Evolutionary conservation across 2,329 filamentous ascomycete genomes (phyloP).

Genomic region (Aspergillus sp.): DNA sequence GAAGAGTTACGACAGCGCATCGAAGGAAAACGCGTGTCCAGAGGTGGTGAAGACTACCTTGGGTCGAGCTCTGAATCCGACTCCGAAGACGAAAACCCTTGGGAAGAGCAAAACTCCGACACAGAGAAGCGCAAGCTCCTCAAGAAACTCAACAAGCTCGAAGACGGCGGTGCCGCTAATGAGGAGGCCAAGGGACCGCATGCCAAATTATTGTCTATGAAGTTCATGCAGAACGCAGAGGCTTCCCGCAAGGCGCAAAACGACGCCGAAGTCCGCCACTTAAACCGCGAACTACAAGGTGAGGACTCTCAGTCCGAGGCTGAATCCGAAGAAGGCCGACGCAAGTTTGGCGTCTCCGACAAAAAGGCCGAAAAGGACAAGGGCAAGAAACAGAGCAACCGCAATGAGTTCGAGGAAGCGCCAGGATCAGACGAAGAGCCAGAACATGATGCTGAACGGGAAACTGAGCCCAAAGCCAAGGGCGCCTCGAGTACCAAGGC

Average conservation of each 20-base stretch:
- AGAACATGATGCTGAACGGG: constrained; percentile 28
- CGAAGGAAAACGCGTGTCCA: constrained; percentile 67
- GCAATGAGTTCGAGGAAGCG: constrained; percentile 63
- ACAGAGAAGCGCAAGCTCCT: constrained; percentile 36
- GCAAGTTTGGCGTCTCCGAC: constrained; percentile 40
- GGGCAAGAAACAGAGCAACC: constrained; percentile 30
- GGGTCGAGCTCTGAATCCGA: constrained; percentile 58
- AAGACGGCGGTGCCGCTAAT: constrained; percentile 48
- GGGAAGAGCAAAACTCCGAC: constrained; percentile 54
- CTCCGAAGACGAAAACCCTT: constrained; percentile 59
- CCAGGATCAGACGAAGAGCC: constrained; percentile 49
- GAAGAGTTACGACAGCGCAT: constrained; percentile 79
- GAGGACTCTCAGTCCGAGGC: constrained; percentile 58
- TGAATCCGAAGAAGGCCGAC: constrained; percentile 64
- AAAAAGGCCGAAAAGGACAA: constrained; percentile 27
- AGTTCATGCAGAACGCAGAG: constrained; percentile 92
- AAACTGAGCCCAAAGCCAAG: constrained; percentile 33
- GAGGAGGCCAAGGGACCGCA: constrained; percentile 47
- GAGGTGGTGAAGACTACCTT: constrained; percentile 58
- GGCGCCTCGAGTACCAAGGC: constrained; percentile 22
- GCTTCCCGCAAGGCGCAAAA: constrained; percentile 75
- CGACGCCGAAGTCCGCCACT: constrained; percentile 69
- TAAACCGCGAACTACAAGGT: constrained; percentile 68
- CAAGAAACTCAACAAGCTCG: constrained; percentile 47
- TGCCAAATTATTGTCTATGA: constrained; percentile 76